Percentiles rank a stretch among this genome's conserved stretches.
phyloP scores from a whole-genome alignment of 2,329 filamentous ascomycete species.

The Fusarium coffeatum region DNA sequence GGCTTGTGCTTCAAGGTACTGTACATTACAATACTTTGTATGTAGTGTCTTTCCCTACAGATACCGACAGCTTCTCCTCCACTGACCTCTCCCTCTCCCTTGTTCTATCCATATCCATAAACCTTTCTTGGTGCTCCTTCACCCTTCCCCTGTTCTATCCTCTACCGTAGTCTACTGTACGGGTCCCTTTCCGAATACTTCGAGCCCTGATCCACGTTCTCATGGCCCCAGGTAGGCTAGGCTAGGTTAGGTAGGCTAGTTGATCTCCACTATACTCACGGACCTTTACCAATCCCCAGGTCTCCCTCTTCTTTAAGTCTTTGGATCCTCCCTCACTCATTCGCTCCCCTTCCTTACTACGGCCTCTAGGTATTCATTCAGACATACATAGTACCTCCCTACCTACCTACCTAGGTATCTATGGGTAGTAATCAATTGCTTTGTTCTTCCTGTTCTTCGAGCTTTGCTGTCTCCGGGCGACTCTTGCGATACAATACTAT shows the following conservation, averaged over 20 bases:
- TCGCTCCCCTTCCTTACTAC: constrained; percentile 19
- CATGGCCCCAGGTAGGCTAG: not conserved
- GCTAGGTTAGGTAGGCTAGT: not conserved
- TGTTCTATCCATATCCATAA: not conserved
- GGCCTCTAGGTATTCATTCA: constrained; percentile 5
- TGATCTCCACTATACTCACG: constrained; percentile 28
- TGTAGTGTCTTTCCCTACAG: not conserved
- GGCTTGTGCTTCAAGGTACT: constrained; percentile 5
- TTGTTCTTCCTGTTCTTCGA: not conserved
- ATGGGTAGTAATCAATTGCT: not conserved
- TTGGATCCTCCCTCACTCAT: constrained; percentile 20
- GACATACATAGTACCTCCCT: not conserved
- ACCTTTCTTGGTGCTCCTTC: not conserved
- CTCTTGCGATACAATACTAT: not conserved
- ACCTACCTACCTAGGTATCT: not conserved
- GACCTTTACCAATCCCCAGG: constrained; percentile 39
- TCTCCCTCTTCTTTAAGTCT: constrained; percentile 27
- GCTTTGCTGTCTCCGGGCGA: not conserved
- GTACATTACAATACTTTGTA: not conserved
- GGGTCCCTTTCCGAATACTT: not conserved
- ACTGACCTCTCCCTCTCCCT: not conserved
- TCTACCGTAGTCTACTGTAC: not conserved
- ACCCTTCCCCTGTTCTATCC: not conserved
- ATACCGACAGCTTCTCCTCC: not conserved
- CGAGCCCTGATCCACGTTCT: constrained; percentile 28